Evolutionary conservation across 1,284 basidiomycete species (phyloP).

Genomic region (Vanrija sp.): DNA sequence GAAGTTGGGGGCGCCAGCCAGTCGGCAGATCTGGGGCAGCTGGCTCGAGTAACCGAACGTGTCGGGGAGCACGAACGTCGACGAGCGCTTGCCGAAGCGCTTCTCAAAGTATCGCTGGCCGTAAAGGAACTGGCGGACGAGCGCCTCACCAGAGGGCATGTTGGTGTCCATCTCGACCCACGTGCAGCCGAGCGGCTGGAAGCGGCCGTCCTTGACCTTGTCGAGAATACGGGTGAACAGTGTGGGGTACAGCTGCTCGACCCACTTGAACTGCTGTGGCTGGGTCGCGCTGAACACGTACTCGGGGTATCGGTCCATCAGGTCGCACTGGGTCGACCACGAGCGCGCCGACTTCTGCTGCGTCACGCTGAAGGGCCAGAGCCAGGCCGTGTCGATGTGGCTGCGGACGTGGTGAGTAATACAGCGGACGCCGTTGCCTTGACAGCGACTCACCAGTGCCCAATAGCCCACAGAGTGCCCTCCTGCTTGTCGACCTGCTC

Average conservation of each 20-base stretch:
- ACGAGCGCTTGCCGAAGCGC: constrained; percentile 69
- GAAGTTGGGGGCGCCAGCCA: constrained; percentile 85
- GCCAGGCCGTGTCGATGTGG: constrained; percentile 72
- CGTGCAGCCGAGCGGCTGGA: constrained; percentile 11
- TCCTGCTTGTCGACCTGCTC: constrained; percentile 14
- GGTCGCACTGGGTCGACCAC: constrained; percentile 76
- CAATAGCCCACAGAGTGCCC: constrained; percentile 26
- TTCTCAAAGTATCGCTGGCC: constrained; percentile 80
- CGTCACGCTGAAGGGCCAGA: constrained; percentile 87
- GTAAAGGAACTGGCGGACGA: constrained; percentile 80
- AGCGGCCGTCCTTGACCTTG: constrained; percentile 64
- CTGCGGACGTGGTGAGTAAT: too few species aligned
- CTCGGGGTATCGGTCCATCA: constrained; percentile 90
- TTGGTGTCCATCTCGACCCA: constrained; percentile 75
- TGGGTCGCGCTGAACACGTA: constrained; percentile 82
- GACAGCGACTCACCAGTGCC: constrained; percentile 25
- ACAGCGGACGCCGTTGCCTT: background rate
- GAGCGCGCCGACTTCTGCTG: constrained; percentile 91
- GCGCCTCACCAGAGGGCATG: constrained; percentile 81
- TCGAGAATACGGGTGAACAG: constrained; percentile 69
- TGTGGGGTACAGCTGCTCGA: constrained; percentile 76
- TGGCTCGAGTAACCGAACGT: constrained; percentile 72
- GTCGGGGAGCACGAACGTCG: constrained; percentile 59
- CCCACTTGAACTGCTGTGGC: constrained; percentile 91
- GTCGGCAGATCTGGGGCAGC: constrained; percentile 76